These are phyloP conservation scores for Wickerhamiella kurtzmanii DNA, from an alignment of 805 yeast genomes.

Conservation along the genomic window DNA sequence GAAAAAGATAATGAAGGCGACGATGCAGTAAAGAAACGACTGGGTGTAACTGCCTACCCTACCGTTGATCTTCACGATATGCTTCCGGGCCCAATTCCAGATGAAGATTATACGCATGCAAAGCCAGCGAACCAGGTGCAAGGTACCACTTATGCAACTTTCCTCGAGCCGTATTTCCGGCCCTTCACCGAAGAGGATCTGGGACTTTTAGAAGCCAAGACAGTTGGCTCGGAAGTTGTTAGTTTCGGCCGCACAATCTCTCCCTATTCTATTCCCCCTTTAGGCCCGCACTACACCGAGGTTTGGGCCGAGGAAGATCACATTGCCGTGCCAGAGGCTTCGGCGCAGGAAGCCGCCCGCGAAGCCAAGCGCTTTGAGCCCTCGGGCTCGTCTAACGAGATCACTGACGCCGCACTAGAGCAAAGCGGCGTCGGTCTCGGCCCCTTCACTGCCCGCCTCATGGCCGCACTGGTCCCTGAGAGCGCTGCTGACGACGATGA, in stretches of 20 bases:
- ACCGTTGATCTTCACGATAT: slow-evolving; percentile 55
- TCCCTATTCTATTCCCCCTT: slow-evolving; percentile 70
- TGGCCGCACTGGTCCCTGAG: slow-evolving; percentile 56
- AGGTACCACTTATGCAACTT: slow-evolving; percentile 72
- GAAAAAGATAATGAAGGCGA: slow-evolving; percentile 55
- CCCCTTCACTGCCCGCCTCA: slow-evolving; percentile 69
- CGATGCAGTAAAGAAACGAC: slow-evolving; percentile 60
- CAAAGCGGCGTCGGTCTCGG: slow-evolving; percentile 76
- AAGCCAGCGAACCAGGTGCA: slow-evolving; percentile 88
- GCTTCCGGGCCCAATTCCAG: slow-evolving; percentile 82
- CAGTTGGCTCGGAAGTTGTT: slow-evolving; percentile 30
- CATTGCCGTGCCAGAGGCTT: slow-evolving; percentile 20
- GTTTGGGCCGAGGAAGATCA: slow-evolving; percentile 79
- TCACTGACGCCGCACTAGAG: slow-evolving; percentile 32
- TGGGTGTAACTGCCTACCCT: slow-evolving; percentile 87
- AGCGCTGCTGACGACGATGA: slow-evolving; percentile 21
- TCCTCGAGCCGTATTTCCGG: slow-evolving; percentile 74
- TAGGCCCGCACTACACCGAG: slow-evolving; percentile 72
- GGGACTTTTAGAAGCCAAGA: slow-evolving; percentile 50
- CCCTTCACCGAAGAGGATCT: slow-evolving; percentile 69
- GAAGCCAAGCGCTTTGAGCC: slow-evolving; percentile 11
- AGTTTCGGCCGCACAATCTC: slow-evolving; percentile 24
- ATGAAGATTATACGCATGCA: slow-evolving; percentile 67
- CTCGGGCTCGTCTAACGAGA: slow-evolving; percentile 8
- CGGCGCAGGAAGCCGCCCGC: slow-evolving; percentile 1